These are phyloP conservation scores for Monilinia aucupariae DNA, from an alignment of 2,329 filamentous ascomycete genomes.

Conservation along the genomic window DNA sequence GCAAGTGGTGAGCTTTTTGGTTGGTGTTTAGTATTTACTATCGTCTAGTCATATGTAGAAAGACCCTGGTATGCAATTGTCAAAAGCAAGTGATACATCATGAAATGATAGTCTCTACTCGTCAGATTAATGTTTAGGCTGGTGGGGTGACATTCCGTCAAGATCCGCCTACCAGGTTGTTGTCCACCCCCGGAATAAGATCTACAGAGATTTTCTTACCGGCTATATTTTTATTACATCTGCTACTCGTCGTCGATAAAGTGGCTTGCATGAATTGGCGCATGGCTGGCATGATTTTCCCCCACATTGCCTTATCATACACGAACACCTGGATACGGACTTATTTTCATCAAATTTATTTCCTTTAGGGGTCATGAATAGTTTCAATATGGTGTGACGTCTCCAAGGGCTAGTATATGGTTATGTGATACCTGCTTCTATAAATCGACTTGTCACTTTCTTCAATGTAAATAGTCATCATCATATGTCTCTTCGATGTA, in stretches of 20 bases:
- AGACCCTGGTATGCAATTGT: neutral
- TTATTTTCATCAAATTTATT: neutral
- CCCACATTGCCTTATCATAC: neutral
- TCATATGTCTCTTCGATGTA: neutral
- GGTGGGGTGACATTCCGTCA: neutral
- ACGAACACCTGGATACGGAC: neutral
- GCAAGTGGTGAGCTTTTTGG: neutral
- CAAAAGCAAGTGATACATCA: neutral
- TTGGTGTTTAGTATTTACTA: neutral
- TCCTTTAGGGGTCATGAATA: neutral
- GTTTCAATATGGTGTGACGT: neutral
- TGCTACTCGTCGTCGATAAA: neutral
- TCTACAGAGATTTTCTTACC: neutral
- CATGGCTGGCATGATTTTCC: neutral
- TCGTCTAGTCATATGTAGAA: neutral
- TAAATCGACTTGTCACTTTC: neutral
- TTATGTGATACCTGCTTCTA: neutral
- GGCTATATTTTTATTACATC: neutral
- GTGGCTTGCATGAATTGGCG: constrained; percentile 6
- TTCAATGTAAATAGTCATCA: neutral
- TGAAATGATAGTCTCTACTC: neutral
- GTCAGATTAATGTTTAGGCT: neutral
- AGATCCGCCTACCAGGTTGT: neutral
- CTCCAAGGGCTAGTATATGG: neutral
- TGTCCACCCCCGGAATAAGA: neutral